Conservation (phyloP, 2,329 filamentous ascomycete genomes). For the Aspergillus brunneoviolaceus region DNA sequence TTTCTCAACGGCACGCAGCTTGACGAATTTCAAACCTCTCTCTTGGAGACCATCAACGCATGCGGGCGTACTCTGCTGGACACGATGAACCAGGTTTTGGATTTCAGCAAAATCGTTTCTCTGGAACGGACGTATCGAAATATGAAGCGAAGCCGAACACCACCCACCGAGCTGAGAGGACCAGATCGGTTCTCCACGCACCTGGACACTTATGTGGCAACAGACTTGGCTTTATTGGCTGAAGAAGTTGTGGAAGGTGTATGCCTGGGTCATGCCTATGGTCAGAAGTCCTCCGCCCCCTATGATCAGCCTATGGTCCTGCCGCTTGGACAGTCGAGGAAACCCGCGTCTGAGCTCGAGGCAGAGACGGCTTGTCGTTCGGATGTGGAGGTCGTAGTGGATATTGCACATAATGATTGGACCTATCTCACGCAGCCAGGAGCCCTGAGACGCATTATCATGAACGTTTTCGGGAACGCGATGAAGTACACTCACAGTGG, state of each 20-base stretch:
- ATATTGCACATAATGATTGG: conserved; percentile 55
- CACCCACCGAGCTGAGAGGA: conserved; percentile 27
- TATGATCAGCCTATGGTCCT: conserved; percentile 27
- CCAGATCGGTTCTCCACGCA: conserved; percentile 34
- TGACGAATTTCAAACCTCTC: conserved; percentile 41
- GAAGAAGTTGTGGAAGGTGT: conserved; percentile 59
- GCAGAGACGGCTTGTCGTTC: conserved; percentile 13
- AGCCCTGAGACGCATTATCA: conserved; percentile 55
- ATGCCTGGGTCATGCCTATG: conserved; percentile 49
- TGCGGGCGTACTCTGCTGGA: conserved; percentile 45
- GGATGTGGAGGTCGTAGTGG: conserved; percentile 51
- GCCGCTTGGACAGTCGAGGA: conserved; percentile 8
- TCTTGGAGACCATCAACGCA: conserved; percentile 43
- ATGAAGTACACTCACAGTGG: conserved; percentile 61
- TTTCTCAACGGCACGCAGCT: conserved; percentile 41
- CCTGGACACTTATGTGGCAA: conserved; percentile 34
- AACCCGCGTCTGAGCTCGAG: neutral
- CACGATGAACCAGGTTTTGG: conserved; percentile 47
- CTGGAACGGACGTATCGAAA: conserved; percentile 38
- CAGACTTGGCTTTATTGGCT: conserved; percentile 48
- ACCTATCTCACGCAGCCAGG: conserved; percentile 57
- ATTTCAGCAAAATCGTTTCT: conserved; percentile 55
- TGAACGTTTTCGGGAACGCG: conserved; percentile 64
- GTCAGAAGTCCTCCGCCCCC: conserved; percentile 29
- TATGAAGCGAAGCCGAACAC: conserved; percentile 30